Evolutionary conservation across 2,329 filamentous ascomycete species (phyloP).

Genomic region (Colletotrichum eremochloae): DNA sequence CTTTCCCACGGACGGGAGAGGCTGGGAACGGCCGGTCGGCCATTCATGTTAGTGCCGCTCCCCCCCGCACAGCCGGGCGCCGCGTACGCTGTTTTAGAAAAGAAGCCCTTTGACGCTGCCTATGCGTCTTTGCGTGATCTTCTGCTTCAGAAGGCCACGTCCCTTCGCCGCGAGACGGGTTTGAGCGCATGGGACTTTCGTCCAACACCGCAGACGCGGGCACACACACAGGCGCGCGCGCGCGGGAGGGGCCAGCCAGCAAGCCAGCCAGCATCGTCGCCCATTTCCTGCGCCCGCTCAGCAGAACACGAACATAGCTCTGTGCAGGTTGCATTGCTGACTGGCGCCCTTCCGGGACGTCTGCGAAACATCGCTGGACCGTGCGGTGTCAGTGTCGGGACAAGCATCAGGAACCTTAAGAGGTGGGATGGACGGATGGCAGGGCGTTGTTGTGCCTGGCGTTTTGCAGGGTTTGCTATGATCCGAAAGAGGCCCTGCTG

Average conservation of each 20-base stretch:
- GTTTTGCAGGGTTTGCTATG: conserved; percentile 10
- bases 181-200: background rate
- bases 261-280: background rate
- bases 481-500: background rate
- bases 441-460: background rate
- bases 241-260: no score
- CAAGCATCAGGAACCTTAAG: background rate
- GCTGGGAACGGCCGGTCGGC: background rate
- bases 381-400: conserved; percentile 25
- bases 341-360: conserved; percentile 20
- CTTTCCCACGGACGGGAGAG: conserved; percentile 20
- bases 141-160: background rate
- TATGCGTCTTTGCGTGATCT: conserved; percentile 3
- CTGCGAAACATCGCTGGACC: conserved; percentile 31
- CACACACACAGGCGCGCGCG: background rate
- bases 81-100: background rate
- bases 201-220: background rate
- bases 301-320: background rate
- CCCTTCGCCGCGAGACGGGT: background rate
- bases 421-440: background rate
- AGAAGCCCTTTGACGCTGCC: background rate
- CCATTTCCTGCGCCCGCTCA: background rate
- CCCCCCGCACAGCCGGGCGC: conserved; percentile 9
- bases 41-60: background rate
- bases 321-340: conserved; percentile 20